A percentile compares a stretch with the other conserved stretches of the same genome.
These are phyloP conservation scores for Spiraea crenata DNA, from an alignment of 331 rosid species.

Conservation along the genomic window DNA sequence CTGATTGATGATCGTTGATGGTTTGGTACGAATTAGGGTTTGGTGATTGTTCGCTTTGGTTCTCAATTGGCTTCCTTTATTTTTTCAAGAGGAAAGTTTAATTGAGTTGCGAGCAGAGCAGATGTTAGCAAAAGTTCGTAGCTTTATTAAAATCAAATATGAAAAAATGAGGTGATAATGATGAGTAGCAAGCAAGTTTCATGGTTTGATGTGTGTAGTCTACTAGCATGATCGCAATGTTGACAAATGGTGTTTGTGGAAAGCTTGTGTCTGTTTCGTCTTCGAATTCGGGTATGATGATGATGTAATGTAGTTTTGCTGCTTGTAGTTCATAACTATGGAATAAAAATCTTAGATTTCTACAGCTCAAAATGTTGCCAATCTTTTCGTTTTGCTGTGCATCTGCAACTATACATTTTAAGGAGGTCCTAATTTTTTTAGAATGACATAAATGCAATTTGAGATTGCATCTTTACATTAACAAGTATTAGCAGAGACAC, in stretches of 20 bases:
- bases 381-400: not conserved
- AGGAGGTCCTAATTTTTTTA: too few species aligned
- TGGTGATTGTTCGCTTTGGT: slow-evolving; percentile 23
- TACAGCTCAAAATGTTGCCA: not conserved
- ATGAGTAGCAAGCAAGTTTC: too few species aligned
- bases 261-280: not conserved
- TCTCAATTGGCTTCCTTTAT: slow-evolving; percentile 60
- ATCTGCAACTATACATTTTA: too few species aligned
- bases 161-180: not conserved
- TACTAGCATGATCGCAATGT: not conserved
- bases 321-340: not conserved
- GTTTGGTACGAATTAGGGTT: not conserved
- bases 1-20: not conserved
- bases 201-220: slow-evolving; percentile 2
- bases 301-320: too few species aligned
- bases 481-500: too few species aligned
- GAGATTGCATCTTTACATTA: too few species aligned
- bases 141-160: not conserved
- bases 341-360: slow-evolving; percentile 3
- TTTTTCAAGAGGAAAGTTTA: slow-evolving; percentile 62
- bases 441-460: too few species aligned
- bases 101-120: slow-evolving; percentile 28
- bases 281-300: not conserved
- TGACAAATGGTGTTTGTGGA: not conserved
- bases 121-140: not conserved